These are phyloP conservation scores for Monilinia fructigena DNA, from an alignment of 2,329 filamentous ascomycete species.

Conservation along the genomic window DNA sequence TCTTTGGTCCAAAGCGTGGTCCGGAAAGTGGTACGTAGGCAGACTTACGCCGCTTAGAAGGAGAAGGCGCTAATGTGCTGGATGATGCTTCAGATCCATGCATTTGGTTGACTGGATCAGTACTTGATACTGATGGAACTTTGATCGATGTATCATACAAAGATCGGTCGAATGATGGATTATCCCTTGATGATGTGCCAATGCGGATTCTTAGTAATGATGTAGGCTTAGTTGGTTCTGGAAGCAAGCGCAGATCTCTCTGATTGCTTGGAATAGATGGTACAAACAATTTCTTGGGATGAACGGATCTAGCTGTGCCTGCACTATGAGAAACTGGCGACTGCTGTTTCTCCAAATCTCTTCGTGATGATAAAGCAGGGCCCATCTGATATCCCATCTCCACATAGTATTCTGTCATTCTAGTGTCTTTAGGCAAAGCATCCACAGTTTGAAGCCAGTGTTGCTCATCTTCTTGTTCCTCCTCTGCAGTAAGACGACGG, in stretches of 20 bases:
- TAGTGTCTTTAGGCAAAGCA: not conserved
- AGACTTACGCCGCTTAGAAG: not conserved
- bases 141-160: not conserved
- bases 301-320: not conserved
- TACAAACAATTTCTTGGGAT: not conserved
- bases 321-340: not conserved
- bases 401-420: not conserved
- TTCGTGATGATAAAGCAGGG: not conserved
- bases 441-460: not conserved
- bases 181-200: too few relatives aligned
- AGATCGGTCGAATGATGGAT: too few relatives aligned
- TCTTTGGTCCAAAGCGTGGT: not conserved
- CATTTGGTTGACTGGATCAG: too few relatives aligned
- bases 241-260: too few relatives aligned
- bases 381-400: slow-evolving; percentile 10
- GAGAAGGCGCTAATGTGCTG: not conserved
- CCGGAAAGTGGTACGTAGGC: not conserved
- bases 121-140: not conserved
- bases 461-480: slow-evolving; percentile 9
- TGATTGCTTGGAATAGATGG: too few relatives aligned
- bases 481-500: not conserved
- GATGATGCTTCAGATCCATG: rapidly evolving
- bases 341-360: not conserved
- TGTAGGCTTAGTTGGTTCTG: too few relatives aligned
- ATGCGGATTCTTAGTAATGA: too few relatives aligned